Evolutionary conservation across 108 stramenopile genomes (phyloP), one percentile per base, ranked within the genome.

Genomic region (Mayamaea pseudoterrestris): DNA sequence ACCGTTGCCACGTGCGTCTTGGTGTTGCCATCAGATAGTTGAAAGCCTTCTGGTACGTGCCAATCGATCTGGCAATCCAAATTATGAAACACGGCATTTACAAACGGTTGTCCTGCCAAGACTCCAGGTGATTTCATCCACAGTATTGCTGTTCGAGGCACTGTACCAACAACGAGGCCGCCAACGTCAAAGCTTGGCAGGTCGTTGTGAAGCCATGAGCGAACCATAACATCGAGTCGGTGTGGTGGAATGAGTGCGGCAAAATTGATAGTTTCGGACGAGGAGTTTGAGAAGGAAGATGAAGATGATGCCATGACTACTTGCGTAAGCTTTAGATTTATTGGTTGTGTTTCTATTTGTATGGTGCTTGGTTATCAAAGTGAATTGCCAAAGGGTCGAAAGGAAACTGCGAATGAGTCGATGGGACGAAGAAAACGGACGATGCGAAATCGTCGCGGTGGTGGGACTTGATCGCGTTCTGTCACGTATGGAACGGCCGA

Each of bases 171-270:
- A 20, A 97, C 96, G 39, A 90, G 64, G 3, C 98, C 98, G 13
- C 98, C 97, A 1, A 99, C 91, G 57, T 99, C 98, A 47, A 97
- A 86, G 9, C 71, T 66, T 16, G 98, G 98, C 53, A 91, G 80
- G 60, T 97, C 98, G 44, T 97, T 94, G 36, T 72, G 62, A 8
- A 99, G 63, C 94, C 94, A 98, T 23, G 41, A 41, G 23, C 27
- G 14, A 13, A 54, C 53, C n/a, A 43, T 42, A n/a, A 20, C 23
- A 16, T 31, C 30, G 3, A 48, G 30, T 32, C 20, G 47, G 20
- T 20, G 16, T 21, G 30, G 28, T 4, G 47, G 47, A 32, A 48
- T 28, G 17, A 48, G 22, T 14, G 47, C 21, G 22, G 44, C 21
- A 21, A 44, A 44, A 8, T n/a, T n/a, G n/a, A n/a, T n/a, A n/a